Conservation (phyloP, 78 protist species). For the Dictyostelium citrinum region DNA sequence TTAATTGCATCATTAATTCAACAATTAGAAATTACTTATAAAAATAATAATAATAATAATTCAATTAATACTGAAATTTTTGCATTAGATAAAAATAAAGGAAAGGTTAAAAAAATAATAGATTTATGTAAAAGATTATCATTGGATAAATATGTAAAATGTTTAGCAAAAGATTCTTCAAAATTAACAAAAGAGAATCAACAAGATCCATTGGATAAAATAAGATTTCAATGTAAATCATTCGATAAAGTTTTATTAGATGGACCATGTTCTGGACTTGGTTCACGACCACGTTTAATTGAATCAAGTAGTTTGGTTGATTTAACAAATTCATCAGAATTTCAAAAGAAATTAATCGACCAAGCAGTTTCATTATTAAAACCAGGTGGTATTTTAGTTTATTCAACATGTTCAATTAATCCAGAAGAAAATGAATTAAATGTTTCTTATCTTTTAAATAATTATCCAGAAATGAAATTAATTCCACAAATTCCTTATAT, state of each 20-base stretch:
- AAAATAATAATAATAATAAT: neutral
- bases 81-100: constrained; percentile 95
- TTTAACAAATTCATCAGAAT: constrained; percentile 64
- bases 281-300: constrained; percentile 96
- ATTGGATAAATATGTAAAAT: neutral
- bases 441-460: constrained; percentile 93
- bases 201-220: constrained; percentile 90
- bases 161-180: constrained; percentile 8
- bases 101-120: constrained; percentile 60
- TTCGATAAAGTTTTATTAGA: constrained; percentile 99
- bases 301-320: constrained; percentile 86
- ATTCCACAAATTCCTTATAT: constrained; percentile 17
- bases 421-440: constrained; percentile 98
- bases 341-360: constrained; percentile 95
- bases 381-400: constrained; percentile 65
- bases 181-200: neutral
- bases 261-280: constrained; percentile 99
- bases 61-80: constrained; percentile 86
- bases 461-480: constrained; percentile 15
- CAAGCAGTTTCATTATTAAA: constrained; percentile 94
- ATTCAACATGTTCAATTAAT: constrained; percentile 85
- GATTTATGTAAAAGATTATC: constrained; percentile 48
- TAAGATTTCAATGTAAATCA: constrained; percentile 59
- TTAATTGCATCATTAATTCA: constrained; percentile 96
- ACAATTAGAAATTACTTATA: neutral